These are phyloP conservation scores for Monosiga brevicollis DNA, from an alignment of 78 protist genomes.

Conservation along the genomic window DNA sequence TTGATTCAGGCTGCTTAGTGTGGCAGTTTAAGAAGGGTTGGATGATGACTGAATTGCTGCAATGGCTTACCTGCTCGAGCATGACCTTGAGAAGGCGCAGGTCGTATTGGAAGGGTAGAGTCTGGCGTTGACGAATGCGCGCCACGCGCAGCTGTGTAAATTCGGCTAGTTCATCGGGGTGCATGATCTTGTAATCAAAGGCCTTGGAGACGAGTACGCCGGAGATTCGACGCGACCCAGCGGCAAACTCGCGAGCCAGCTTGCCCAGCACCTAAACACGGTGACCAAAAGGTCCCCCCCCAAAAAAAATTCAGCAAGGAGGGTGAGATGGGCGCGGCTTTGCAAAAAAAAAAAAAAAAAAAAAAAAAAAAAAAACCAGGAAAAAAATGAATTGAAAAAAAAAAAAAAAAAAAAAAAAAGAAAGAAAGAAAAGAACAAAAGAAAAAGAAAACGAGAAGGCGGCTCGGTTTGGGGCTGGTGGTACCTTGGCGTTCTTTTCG, in stretches of 20 bases:
- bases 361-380: not conserved
- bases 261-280: not conserved
- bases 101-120: not conserved
- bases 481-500: slow-evolving; percentile 16
- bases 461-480: slow-evolving; percentile 1
- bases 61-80: not conserved
- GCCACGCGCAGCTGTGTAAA: not conserved
- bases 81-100: not conserved
- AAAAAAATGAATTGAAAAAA: not conserved
- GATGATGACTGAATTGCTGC: too few species aligned
- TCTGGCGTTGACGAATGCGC: not conserved
- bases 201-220: slow-evolving; percentile 53
- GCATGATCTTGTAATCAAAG: slow-evolving; percentile 5
- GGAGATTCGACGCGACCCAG: not conserved
- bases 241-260: not conserved
- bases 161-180: not conserved
- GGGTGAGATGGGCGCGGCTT: not conserved
- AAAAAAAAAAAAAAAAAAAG: not conserved
- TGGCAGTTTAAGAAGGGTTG: too few species aligned
- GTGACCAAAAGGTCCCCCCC: not conserved
- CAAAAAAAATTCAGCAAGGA: not conserved
- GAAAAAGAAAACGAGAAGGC: not conserved
- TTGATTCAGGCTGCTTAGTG: too few species aligned
- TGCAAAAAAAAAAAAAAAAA: not conserved
- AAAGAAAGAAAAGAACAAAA: not conserved